These are phyloP conservation scores for Akanthomyces muscarius DNA, from an alignment of 2,329 filamentous ascomycete species.

Conservation along the genomic window DNA sequence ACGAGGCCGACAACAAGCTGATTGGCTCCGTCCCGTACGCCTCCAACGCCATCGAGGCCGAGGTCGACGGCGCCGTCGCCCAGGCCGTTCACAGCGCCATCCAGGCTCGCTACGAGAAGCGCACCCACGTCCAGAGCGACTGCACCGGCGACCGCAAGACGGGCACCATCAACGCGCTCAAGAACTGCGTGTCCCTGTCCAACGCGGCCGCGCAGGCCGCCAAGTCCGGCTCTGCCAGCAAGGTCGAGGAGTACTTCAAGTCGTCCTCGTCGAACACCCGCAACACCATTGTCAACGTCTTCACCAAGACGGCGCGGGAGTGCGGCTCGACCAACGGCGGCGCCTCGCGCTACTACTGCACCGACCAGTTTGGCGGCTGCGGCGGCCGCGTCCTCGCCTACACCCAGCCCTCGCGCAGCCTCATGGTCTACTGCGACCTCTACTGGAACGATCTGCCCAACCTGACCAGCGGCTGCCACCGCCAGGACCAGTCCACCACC, in stretches of 20 bases:
- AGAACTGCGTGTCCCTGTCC: conserved; percentile 49
- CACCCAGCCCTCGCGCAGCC: conserved; percentile 16
- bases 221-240: conserved; percentile 43
- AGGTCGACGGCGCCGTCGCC: conserved; percentile 50
- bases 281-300: conserved; percentile 44
- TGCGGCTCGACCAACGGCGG: conserved; percentile 44
- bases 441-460: conserved; percentile 13
- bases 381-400: conserved; percentile 39
- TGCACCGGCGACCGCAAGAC: conserved; percentile 25
- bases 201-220: conserved; percentile 51
- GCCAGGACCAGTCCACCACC: conserved; percentile 17
- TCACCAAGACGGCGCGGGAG: conserved; percentile 44
- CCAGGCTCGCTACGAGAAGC: conserved; percentile 34
- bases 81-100: conserved; percentile 42
- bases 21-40: conserved; percentile 52
- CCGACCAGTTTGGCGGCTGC: conserved; percentile 40
- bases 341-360: conserved; percentile 50
- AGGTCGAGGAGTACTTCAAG: conserved; percentile 62
- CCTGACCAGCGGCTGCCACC: conserved; percentile 19
- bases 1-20: conserved; percentile 48
- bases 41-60: conserved; percentile 48
- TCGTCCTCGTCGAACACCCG: conserved; percentile 41
- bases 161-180: background rate
- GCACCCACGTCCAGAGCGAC: conserved; percentile 44
- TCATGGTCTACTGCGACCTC: conserved; percentile 16